Base-by-base conservation (phyloP, 2,329 filamentous ascomycete species). In the Sordariomycetes sp. region DNA sequence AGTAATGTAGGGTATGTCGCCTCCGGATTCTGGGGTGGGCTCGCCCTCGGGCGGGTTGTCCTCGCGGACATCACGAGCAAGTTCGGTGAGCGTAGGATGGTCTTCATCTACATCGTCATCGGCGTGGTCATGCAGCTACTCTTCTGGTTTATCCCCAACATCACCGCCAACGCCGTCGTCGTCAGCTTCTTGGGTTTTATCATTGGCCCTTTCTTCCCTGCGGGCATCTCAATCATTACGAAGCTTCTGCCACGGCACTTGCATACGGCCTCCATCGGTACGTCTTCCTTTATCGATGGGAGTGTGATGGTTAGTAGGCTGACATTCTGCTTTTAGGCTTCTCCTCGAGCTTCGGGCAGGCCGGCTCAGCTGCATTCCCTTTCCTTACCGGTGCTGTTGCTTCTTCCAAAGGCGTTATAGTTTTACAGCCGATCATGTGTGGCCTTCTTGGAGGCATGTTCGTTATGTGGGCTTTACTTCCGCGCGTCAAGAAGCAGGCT, bases 1-100 rank as follows among this genome's bases (percentile, higher is more conserved):
- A 74, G 78, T 0, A 75, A 78, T 3, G 87, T 94, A 20, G 89
- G 90, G 39, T 94, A 94, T 67, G 87, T 94, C 24, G 90, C 87
- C 1, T 77, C 87, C 1, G 79, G 84, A 12, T 85, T 84, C 69
- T 82, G 84, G 84, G 83, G 71, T 2, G 87, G 89, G 59, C 89
- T 92, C 64, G 90, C 87, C 0, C 66, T 89, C 1, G 88, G 88
- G 1, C 81, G 90, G 1, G 89, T 94, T 69, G 65, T 83, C 17
- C 78, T 95, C 12, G 82, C 84, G 0, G 80, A 81, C 12, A 76
- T 84, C 0, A 85, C 86, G 4, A 78, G 84, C 56, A 76, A 74
- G 39, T 68, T 91, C 15, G 89, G 89, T 55, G 87, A 92, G 72
- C 86, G 82, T 65, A 67, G 68, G 6, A 84, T 84, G 79, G 65